phyloP scores from a whole-genome alignment of 2,329 filamentous ascomycete genomes.

The Venturia nashicola region DNA sequence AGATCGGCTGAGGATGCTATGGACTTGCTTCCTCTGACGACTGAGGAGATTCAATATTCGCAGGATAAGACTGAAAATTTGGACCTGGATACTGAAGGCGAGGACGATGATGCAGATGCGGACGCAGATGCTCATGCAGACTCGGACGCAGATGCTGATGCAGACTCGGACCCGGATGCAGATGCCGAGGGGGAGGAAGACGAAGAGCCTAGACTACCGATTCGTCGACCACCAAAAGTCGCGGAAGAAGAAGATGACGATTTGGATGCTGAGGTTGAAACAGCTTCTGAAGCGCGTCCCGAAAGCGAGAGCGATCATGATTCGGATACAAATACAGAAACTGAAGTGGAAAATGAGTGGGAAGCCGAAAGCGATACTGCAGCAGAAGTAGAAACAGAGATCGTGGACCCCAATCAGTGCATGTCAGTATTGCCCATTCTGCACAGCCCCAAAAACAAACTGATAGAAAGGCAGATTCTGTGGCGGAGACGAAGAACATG shows the following conservation, averaged over 20 bases:
- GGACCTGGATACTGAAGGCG: conserved; percentile 18
- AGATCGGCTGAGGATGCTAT: conserved; percentile 20
- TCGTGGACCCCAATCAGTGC: conserved; percentile 46
- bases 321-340: conserved; percentile 32
- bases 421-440: conserved; percentile 38
- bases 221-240: conserved; percentile 14
- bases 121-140: conserved; percentile 41
- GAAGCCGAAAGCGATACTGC: conserved; percentile 41
- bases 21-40: conserved; percentile 15
- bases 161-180: conserved; percentile 21
- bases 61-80: conserved; percentile 17
- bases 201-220: conserved; percentile 23
- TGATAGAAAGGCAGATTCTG: conserved; percentile 52
- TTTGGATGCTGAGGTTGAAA: conserved; percentile 20
- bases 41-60: conserved; percentile 6
- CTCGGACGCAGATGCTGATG: conserved; percentile 30
- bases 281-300: conserved; percentile 23
- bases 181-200: conserved; percentile 34
- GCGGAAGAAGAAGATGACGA: conserved; percentile 24
- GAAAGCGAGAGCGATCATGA: conserved; percentile 19
- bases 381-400: conserved; percentile 44
- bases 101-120: conserved; percentile 29
- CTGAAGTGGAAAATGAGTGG: conserved; percentile 45
- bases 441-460: not conserved
- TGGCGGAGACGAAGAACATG: conserved; percentile 68